Evolutionary conservation across 2,329 filamentous ascomycete species (phyloP), one percentile per base, ranked within the genome.

Genomic region (Plectosphaerella plurivora): DNA sequence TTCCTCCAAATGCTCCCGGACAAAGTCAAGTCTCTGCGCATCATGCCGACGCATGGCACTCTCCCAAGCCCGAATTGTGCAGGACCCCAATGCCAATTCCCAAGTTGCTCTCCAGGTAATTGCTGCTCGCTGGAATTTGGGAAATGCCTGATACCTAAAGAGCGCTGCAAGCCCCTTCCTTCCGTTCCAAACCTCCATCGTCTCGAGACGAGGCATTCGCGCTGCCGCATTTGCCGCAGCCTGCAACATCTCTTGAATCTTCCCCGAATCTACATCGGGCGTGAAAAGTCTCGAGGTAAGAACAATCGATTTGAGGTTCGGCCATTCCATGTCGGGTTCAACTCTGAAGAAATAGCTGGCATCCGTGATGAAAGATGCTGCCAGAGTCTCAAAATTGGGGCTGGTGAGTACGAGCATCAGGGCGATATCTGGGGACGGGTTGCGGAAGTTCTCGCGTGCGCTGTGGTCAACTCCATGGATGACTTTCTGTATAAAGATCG

Each of bases 161-260:
- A 68, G 60, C 51, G 55, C 55, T 42, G 66, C 64, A 45, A 65
- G 50, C 4, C 65, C 63, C 57, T 63, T 60, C 60, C 53, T 45
- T 57, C 62, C 67, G 59, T 68, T 67, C 65, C 64, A 68, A 48
- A 68, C 65, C 56, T 68, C 64, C 63, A 68, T 65, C 50, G 57
- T 68, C 57, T 63, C 51, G 39, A 68, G 56, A n/a, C 47, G 51
- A 52, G 64, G 65, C 64, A 68, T 69, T 54, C 57, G 61, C 22
- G 61, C 59, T 25, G 64, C 65, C 48, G 55, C 55, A 45, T 45
- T 55, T 18, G 59, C 61, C 44, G 62, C 65, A 53, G 54, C 56
- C 53, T 50, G 56, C 51, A 66, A 57, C 59, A 65, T 61, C 18
- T 49, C 47, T 33, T 42, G 54, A 44, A 64, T 63, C 49, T 58